A percentile compares a stretch with the other conserved stretches of the same genome.
Conservation (phyloP, 129 eudicot genomes). For the Daucus carota region DNA sequence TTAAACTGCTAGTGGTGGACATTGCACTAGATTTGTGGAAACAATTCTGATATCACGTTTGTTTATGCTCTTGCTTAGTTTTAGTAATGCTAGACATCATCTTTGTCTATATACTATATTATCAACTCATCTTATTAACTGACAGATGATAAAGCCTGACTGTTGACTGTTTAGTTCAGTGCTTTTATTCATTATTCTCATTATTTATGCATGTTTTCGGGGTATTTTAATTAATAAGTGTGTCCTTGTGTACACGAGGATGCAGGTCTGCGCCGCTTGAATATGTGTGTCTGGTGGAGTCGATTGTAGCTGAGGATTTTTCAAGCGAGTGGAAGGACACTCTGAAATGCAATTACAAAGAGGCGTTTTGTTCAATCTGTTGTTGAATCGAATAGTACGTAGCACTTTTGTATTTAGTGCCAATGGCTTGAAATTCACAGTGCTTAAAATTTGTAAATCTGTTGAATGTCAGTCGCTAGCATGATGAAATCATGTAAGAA, state of each 20-base stretch:
- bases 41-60: background rate
- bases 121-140: background rate
- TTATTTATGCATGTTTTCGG: background rate
- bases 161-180: background rate
- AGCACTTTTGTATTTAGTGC: background rate
- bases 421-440: background rate
- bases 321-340: background rate
- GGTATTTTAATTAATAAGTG: no score
- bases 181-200: background rate
- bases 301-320: background rate
- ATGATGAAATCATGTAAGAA: background rate
- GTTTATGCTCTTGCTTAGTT: background rate
- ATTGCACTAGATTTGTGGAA: constrained; percentile 9
- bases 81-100: background rate
- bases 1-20: constrained; percentile 10
- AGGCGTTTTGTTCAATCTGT: background rate
- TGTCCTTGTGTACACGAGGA: no score
- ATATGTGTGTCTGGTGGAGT: no score
- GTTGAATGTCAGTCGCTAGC: background rate
- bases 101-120: background rate
- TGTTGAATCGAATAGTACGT: background rate
- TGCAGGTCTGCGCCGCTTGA: no score
- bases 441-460: background rate
- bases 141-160: background rate
- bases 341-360: background rate